These are phyloP conservation scores for Wickerhamiella musiphila DNA, from an alignment of 805 yeast species.

Conservation along the genomic window DNA sequence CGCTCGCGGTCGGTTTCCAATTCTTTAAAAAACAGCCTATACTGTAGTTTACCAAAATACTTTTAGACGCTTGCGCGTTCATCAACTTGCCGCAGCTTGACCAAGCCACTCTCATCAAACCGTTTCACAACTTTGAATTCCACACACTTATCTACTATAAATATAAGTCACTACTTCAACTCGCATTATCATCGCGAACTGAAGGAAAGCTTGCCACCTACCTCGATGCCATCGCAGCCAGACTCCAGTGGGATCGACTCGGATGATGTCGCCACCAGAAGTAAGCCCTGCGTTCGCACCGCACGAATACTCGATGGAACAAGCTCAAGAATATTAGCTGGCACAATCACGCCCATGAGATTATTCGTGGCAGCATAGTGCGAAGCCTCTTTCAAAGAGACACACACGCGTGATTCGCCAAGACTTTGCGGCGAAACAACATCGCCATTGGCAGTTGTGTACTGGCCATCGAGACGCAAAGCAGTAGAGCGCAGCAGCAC, in stretches of 20 bases:
- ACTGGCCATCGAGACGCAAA: conserved; percentile 15
- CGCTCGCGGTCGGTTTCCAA: no score
- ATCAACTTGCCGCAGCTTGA: no score
- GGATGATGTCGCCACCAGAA: conserved; percentile 42
- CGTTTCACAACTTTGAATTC: no score
- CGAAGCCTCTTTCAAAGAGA: conserved; percentile 64
- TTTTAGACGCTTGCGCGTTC: no score
- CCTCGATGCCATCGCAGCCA: conserved; percentile 52
- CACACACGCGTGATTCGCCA: conserved; percentile 21
- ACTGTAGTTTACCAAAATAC: no score
- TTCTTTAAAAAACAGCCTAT: no score
- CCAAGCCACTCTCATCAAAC: no score
- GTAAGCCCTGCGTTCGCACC: conserved; percentile 63
- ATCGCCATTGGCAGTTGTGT: conserved; percentile 16
- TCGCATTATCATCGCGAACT: no score
- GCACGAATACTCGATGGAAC: conserved; percentile 63
- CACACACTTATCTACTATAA: no score
- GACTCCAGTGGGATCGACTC: conserved; percentile 5
- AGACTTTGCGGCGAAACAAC: conserved; percentile 18
- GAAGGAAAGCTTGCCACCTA: conserved; percentile 11
- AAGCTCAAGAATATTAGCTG: conserved; percentile 47
- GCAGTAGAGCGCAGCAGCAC: conserved; percentile 65
- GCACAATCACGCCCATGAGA: conserved; percentile 66
- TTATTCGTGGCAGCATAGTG: conserved; percentile 68
- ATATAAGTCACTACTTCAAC: no score